Evolutionary conservation across 257 asterid genomes (phyloP).

Genomic region (Solanum phureja): DNA sequence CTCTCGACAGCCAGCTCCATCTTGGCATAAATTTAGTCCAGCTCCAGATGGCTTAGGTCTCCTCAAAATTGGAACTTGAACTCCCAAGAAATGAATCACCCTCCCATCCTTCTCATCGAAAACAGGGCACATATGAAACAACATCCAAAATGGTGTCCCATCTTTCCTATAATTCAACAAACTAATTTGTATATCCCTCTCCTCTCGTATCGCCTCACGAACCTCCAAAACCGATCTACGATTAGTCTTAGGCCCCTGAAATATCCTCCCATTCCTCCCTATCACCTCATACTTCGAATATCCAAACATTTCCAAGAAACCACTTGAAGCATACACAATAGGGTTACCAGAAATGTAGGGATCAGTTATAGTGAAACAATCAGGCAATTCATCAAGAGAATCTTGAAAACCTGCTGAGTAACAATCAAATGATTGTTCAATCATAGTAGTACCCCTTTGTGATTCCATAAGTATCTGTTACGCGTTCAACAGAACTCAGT

Average conservation of each 20-base stretch:
- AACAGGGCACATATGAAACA: conserved; percentile 85
- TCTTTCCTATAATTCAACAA: conserved; percentile 85
- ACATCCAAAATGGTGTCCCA: conserved; percentile 91
- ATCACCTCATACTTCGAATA: conserved; percentile 73
- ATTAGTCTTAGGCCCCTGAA: conserved; percentile 82
- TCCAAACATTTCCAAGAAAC: conserved; percentile 73
- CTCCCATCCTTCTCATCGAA: conserved; percentile 58
- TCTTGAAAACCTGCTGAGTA: conserved; percentile 63
- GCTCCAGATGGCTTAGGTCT: conserved; percentile 13
- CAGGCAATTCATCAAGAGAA: conserved; percentile 59
- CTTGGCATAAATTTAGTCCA: conserved; percentile 22
- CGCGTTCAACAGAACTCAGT: not conserved
- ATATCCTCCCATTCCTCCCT: conserved; percentile 78
- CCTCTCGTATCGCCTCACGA: conserved; percentile 82
- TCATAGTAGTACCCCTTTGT: conserved; percentile 37
- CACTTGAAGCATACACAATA: conserved; percentile 76
- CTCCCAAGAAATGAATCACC: conserved; percentile 38
- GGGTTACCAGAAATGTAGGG: conserved; percentile 90
- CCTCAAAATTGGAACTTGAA: conserved; percentile 65
- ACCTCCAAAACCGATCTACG: conserved; percentile 76
- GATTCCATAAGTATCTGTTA: conserved; percentile 39
- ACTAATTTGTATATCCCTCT: conserved; percentile 46
- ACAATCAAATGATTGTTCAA: conserved; percentile 50
- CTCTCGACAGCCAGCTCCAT: conserved; percentile 30
- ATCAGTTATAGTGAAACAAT: conserved; percentile 77